Percentiles rank a stretch among this genome's conserved stretches.
Evolutionary conservation across 306 rosid genomes (phyloP).

Genomic region (Cyclanthera cordifolia): DNA sequence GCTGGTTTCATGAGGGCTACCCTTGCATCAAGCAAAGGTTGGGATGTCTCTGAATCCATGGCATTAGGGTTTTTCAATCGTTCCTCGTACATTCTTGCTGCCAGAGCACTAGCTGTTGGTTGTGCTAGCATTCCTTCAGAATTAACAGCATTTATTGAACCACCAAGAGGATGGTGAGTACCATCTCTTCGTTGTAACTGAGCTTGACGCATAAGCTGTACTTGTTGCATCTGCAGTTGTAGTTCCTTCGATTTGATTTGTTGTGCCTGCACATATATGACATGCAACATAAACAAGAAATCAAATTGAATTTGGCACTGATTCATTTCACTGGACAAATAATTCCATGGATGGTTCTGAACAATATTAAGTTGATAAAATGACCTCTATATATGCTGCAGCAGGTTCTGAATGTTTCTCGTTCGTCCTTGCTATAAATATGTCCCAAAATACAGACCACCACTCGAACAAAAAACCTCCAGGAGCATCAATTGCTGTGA

Average conservation of each 20-base stretch:
- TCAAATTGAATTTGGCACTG: background rate
- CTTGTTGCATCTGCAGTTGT: slow-evolving; percentile 74
- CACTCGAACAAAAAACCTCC: slow-evolving; percentile 93
- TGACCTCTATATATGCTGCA: slow-evolving; percentile 82
- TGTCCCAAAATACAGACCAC: slow-evolving; percentile 99
- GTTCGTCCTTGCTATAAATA: slow-evolving; percentile 77
- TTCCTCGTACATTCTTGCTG: slow-evolving; percentile 84
- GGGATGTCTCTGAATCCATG: slow-evolving; percentile 77
- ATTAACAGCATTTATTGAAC: slow-evolving; percentile 45
- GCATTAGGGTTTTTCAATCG: slow-evolving; percentile 68
- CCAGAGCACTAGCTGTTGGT: slow-evolving; percentile 71
- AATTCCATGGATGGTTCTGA: background rate
- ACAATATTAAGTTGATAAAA: background rate
- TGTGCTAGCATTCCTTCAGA: slow-evolving; percentile 85
- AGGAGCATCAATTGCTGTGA: slow-evolving; percentile 97
- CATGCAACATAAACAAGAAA: background rate
- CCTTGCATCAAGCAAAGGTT: slow-evolving; percentile 83
- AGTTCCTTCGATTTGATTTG: slow-evolving; percentile 70
- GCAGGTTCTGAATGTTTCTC: slow-evolving; percentile 94
- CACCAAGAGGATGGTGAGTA: slow-evolving; percentile 53
- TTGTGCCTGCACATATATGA: slow-evolving; percentile 43
- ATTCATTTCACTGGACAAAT: background rate
- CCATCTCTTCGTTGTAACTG: slow-evolving; percentile 82
- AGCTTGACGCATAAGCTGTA: slow-evolving; percentile 71
- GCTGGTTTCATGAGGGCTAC: slow-evolving; percentile 68